Base-by-base conservation (phyloP, 345 rosid species). In the Gossypium herbaceum region DNA sequence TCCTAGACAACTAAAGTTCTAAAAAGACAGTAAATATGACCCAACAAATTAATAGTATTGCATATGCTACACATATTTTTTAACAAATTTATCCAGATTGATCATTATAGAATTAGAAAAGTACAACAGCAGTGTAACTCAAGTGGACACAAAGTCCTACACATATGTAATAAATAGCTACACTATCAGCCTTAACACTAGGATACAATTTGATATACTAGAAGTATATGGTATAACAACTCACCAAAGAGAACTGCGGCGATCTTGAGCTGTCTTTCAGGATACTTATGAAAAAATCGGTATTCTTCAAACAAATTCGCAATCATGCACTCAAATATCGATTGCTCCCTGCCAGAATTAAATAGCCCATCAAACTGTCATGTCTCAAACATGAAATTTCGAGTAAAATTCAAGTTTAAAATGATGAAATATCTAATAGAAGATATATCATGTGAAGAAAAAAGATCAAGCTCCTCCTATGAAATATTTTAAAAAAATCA, bases 241-340 rank as follows among this genome's bases (percentile, higher is more conserved):
- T 85, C 83, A 95, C 99, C 99, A 81, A 95, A 90, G 64, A 95
- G 93, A 72, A 95, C 82, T 39, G 99, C 94, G 41, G 98, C 97
- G 69, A 90, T 90, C 84, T 84, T 93, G 63, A 95, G 93, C 82
- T 95, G 97, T 79, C 91, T 88, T 81, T 95, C 99, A 1, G 99
- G 99, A 85, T 93, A 95, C 80, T 93, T 93, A 58, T 93, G 96
- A 74, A 93, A 95, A 81, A 91, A 95, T 15, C 85, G 88, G 83
- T 93, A 93, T 69, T 93, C 99, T 85, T 95, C 99, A 54, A 95
- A 93, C 41, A 95, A 87, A 85, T 95, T 95, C 25, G 83, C 96
- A 82, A 95, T 93, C 96, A 95, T 93, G 88, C 99, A 95, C 24
- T 93, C 98, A 84, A 86, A 93, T 81, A 95, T 95, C 41, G 72